phyloP scores from a whole-genome alignment of 1,284 basidiomycete species.

The Dichomitus squalens region DNA sequence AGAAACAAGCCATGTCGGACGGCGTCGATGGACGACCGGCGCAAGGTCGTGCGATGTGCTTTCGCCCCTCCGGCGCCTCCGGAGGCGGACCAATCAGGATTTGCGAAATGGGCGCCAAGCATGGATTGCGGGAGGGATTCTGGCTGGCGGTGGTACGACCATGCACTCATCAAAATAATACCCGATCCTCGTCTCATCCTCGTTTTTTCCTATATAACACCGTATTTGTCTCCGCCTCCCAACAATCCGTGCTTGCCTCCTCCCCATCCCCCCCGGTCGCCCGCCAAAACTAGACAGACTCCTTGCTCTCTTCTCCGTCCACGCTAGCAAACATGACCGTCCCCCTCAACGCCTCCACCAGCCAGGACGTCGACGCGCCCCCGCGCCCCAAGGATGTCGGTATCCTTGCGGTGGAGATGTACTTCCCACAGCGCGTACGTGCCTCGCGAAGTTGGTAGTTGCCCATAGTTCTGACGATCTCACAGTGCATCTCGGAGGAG shows the following conservation, averaged over 20 bases:
- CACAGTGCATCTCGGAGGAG: slow-evolving; percentile 90
- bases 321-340: slow-evolving; percentile 32
- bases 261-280: slow-evolving; percentile 10
- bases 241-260: slow-evolving; percentile 14
- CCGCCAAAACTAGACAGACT: slow-evolving; percentile 11
- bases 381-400: slow-evolving; percentile 88
- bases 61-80: slow-evolving; percentile 2
- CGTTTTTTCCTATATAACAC: slow-evolving; percentile 24
- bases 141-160: slow-evolving; percentile 15
- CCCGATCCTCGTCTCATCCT: slow-evolving; percentile 27
- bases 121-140: background rate
- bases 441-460: slow-evolving; percentile 24
- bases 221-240: background rate
- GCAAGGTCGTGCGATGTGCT: background rate
- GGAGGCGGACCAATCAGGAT: slow-evolving; percentile 5
- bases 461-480: background rate
- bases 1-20: background rate
- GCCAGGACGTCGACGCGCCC: slow-evolving; percentile 32
- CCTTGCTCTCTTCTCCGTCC: slow-evolving; percentile 6
- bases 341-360: slow-evolving; percentile 31
- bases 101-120: background rate
- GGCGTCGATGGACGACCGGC: too few species aligned
- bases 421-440: slow-evolving; percentile 89
- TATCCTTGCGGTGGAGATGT: slow-evolving; percentile 90
- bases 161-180: slow-evolving; percentile 22